Percentiles rank a stretch among this genome's conserved stretches.
Evolutionary conservation across 2,329 filamentous ascomycete species (phyloP).

Genomic region (Pyricularia pennisetigena): DNA sequence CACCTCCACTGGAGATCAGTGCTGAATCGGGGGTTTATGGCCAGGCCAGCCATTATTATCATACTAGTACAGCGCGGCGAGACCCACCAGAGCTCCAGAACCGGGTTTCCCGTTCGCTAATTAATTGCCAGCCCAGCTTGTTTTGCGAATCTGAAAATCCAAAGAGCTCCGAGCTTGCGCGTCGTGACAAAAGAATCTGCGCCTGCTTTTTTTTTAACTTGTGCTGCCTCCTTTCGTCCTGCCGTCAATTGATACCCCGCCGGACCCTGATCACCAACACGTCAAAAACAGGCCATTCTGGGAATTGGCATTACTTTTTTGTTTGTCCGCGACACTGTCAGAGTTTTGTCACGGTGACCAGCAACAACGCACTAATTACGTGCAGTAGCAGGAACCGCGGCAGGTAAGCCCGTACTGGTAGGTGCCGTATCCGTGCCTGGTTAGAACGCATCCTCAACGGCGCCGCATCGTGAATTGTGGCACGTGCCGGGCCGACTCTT

Average conservation of each 20-base stretch:
- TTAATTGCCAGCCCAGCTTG: too few relatives aligned
- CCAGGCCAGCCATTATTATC: not conserved
- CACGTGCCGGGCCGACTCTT: not conserved
- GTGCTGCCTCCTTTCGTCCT: not conserved
- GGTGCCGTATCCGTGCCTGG: too few relatives aligned
- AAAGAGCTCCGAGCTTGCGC: not conserved
- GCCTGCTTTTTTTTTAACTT: not conserved
- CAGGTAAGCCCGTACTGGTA: not conserved
- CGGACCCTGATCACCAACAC: not conserved
- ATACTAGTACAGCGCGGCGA: not conserved
- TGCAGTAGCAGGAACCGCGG: not conserved
- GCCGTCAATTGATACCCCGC: not conserved
- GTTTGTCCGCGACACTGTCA: not conserved
- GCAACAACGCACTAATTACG: not conserved
- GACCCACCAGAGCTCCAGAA: not conserved
- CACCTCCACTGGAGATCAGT: not conserved
- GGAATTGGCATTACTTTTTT: not conserved
- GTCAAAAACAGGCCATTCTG: not conserved
- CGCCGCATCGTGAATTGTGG: not conserved
- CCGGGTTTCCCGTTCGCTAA: too few relatives aligned
- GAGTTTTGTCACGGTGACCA: not conserved
- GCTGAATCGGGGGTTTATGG: not conserved
- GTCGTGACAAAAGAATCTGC: not conserved
- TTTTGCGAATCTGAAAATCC: not conserved
- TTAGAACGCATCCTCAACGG: not conserved